These are phyloP conservation scores for Hanseniaspora taiwanica DNA, from an alignment of 805 yeast genomes.

Conservation along the genomic window DNA sequence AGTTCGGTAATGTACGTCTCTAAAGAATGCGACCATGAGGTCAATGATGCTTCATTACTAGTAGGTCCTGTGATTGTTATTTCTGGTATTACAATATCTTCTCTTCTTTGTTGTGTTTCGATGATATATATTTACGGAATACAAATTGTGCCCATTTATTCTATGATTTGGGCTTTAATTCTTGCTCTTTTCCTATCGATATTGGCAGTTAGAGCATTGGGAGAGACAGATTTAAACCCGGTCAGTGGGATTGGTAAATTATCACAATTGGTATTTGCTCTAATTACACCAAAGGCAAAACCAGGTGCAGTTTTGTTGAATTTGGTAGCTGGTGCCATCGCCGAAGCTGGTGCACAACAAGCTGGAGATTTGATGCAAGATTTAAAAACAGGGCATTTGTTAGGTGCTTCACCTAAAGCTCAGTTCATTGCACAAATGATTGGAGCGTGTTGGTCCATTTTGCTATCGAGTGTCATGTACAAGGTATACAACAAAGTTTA, in stretches of 20 bases:
- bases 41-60: constrained; percentile 31
- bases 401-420: constrained; percentile 86
- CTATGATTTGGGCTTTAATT: constrained; percentile 52
- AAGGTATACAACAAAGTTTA: constrained; percentile 69
- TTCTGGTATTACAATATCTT: constrained; percentile 51
- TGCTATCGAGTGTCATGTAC: constrained; percentile 73
- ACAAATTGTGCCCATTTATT: constrained; percentile 52
- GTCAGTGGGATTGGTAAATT: constrained; percentile 93
- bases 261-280: constrained; percentile 79
- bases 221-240: constrained; percentile 94
- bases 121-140: constrained; percentile 57
- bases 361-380: constrained; percentile 98
- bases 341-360: constrained; percentile 98
- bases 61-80: constrained; percentile 37
- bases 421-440: constrained; percentile 84
- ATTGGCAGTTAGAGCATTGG: constrained; percentile 84
- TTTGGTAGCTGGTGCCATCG: constrained; percentile 88
- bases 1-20: constrained; percentile 18
- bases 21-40: constrained; percentile 24
- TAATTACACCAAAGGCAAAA: constrained; percentile 56
- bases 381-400: constrained; percentile 79
- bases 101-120: constrained; percentile 52
- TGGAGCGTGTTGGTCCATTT: constrained; percentile 76
- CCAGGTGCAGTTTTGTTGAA: constrained; percentile 79
- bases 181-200: constrained; percentile 71